These are phyloP conservation scores for Apiospora sp. DNA, from an alignment of 2,329 filamentous ascomycete species.

Conservation along the genomic window DNA sequence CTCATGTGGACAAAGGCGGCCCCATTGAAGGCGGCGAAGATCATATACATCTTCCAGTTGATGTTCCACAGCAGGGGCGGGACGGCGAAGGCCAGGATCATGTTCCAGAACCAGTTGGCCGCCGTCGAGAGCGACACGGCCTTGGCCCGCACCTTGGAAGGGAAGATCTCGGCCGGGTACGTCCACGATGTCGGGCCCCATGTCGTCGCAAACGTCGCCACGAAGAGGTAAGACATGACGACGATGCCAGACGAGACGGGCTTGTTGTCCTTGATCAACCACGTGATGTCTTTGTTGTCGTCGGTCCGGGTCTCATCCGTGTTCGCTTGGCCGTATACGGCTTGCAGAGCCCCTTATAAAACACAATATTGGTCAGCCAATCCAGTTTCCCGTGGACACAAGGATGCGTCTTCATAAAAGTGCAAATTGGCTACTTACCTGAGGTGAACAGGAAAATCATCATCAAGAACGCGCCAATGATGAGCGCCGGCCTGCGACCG, in stretches of 20 bases:
- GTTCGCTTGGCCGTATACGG: slow-evolving; percentile 62
- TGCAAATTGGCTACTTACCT: slow-evolving; percentile 43
- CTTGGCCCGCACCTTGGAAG: slow-evolving; percentile 68
- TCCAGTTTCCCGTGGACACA: background rate
- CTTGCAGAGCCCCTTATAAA: slow-evolving; percentile 60
- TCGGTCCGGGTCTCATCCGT: slow-evolving; percentile 47
- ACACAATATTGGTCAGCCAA: background rate
- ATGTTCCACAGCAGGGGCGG: slow-evolving; percentile 61
- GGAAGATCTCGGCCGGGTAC: slow-evolving; percentile 70
- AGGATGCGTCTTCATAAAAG: no score
- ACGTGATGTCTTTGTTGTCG: slow-evolving; percentile 59
- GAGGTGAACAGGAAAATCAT: slow-evolving; percentile 69
- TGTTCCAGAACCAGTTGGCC: slow-evolving; percentile 68
- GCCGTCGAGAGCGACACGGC: slow-evolving; percentile 68
- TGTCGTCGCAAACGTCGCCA: slow-evolving; percentile 67
- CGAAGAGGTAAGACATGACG: slow-evolving; percentile 76
- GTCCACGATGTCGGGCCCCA: slow-evolving; percentile 52
- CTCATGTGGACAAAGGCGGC: slow-evolving; percentile 74
- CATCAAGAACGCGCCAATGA: slow-evolving; percentile 65
- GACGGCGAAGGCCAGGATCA: slow-evolving; percentile 62
- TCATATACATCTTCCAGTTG: slow-evolving; percentile 73
- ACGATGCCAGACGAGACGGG: slow-evolving; percentile 69
- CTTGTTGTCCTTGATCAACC: slow-evolving; percentile 61
- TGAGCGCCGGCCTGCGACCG: slow-evolving; percentile 64
- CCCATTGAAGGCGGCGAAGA: slow-evolving; percentile 78